A percentile compares a stretch with the other conserved stretches of the same genome.
Evolutionary conservation across 352 stramenopile genomes (phyloP).

Genomic region (Pythium folliculosum): DNA sequence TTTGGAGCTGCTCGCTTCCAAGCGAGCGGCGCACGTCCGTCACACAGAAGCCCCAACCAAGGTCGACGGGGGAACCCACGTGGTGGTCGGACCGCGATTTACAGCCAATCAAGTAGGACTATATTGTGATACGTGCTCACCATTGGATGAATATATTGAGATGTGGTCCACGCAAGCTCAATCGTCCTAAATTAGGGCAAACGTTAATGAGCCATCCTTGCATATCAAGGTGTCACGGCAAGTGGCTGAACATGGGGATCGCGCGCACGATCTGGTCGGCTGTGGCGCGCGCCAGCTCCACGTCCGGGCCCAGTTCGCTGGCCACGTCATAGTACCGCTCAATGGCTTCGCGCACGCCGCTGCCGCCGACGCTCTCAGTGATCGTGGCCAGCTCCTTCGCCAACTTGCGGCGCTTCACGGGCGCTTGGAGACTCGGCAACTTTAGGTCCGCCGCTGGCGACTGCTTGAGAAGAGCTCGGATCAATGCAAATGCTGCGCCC

Average conservation of each 20-base stretch:
- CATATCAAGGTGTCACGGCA: too few relatives aligned
- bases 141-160: conserved; percentile 5
- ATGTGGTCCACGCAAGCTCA: too few relatives aligned
- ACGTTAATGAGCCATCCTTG: too few relatives aligned
- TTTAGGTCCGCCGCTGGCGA: conserved; percentile 27
- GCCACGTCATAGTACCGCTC: conserved; percentile 43
- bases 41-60: conserved; percentile 7
- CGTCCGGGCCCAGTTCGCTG: conserved; percentile 29
- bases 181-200: too few relatives aligned
- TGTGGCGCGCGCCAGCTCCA: conserved; percentile 30
- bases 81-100: conserved; percentile 4
- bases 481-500: conserved; percentile 37
- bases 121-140: background rate
- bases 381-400: conserved; percentile 20
- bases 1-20: conserved; percentile 1
- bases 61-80: background rate
- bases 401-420: conserved; percentile 45
- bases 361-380: conserved; percentile 29
- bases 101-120: conserved; percentile 18
- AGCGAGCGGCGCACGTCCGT: conserved; percentile 23
- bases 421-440: conserved; percentile 32
- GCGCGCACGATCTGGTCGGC: conserved; percentile 23
- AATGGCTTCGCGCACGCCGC: conserved; percentile 27
- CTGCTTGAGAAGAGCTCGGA: conserved; percentile 35
- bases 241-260: conserved; percentile 24